Evolutionary conservation across 441 rosid species (phyloP).

Genomic region (Viola pubescens): DNA sequence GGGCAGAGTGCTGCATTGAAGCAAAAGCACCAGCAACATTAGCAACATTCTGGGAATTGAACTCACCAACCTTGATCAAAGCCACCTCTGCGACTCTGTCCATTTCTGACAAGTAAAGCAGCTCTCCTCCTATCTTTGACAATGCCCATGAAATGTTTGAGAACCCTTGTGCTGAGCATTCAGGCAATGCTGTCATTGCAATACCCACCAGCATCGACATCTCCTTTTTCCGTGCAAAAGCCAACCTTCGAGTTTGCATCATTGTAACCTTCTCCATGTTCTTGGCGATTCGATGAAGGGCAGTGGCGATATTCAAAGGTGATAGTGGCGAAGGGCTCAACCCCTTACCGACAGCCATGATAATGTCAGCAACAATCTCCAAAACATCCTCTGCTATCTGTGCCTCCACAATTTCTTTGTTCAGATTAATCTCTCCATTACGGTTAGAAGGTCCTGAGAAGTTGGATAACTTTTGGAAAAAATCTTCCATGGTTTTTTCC

Average conservation of each 20-base stretch:
- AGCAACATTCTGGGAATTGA: conserved; percentile 89
- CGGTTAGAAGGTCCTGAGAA: conserved; percentile 75
- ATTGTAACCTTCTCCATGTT: conserved; percentile 92
- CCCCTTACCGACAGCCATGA: conserved; percentile 78
- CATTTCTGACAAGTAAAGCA: conserved; percentile 87
- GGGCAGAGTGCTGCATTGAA: conserved; percentile 76
- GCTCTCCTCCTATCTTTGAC: conserved; percentile 85
- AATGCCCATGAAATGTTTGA: conserved; percentile 93
- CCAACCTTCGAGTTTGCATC: conserved; percentile 59
- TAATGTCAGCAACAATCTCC: conserved; percentile 62
- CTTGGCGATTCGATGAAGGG: conserved; percentile 83
- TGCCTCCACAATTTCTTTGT: conserved; percentile 60
- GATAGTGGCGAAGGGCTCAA: conserved; percentile 79
- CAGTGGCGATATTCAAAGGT: conserved; percentile 77
- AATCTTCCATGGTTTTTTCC: conserved; percentile 53
- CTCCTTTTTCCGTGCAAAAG: conserved; percentile 78
- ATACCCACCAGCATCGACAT: conserved; percentile 89
- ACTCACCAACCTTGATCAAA: conserved; percentile 51
- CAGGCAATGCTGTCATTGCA: conserved; percentile 76
- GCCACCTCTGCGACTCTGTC: conserved; percentile 95
- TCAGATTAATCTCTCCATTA: conserved; percentile 68
- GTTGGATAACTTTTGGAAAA: conserved; percentile 61
- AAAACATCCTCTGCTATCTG: conserved; percentile 81
- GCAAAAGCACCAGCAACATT: conserved; percentile 92
- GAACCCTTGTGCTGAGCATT: conserved; percentile 89